Base-by-base conservation (phyloP, 257 asterid genomes). In the Mitragyna speciosa region DNA sequence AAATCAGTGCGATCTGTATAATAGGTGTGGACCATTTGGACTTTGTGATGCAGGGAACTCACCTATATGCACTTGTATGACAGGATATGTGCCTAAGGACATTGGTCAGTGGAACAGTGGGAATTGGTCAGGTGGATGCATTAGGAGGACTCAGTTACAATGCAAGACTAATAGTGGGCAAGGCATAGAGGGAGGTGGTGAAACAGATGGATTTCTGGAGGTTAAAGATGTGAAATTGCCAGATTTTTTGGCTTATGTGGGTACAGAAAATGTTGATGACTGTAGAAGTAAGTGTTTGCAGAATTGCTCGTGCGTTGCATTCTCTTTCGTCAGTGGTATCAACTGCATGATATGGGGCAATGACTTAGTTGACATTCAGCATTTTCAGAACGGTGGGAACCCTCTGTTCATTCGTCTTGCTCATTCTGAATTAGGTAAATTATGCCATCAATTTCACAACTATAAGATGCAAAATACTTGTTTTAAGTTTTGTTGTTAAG, bases 291-390 rank as follows among this genome's bases (percentile, higher is more conserved):
- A 45, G 83, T 94, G 98, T 76, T 63, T 86, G 83, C 66, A 19
- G 66, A 90, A 89, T 78, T 94, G 98, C 76, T 90, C 95, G 0
- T 94, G 98, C 80, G 79, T 80, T 16, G 97, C 92, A 0, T 94
- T 81, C 76, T 90, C 97, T 36, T 83, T 36, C 84, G 91, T 88
- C 41, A 83, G 48, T 48, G 90, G 90, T 15, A 85, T 91, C 61
- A 85, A 84, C 76, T 94, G 97, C 83, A 86, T 94, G 96, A 82
- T 88, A 5, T 94, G 98, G 98, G 68, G 67, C 17, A 17, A 77
- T 1, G 89, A 90, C 6, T 85, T 94, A 88, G 81, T 91, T 68
- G 98, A 94, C 79, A 77, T 91, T 31, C 90, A 87, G 56, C 87
- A 79, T n/a, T 89, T 91, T 78, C 82, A 22, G 26, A 89, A 86